Evolutionary conservation across 345 rosid genomes (phyloP).

Genomic region (Syzygium aromaticum): DNA sequence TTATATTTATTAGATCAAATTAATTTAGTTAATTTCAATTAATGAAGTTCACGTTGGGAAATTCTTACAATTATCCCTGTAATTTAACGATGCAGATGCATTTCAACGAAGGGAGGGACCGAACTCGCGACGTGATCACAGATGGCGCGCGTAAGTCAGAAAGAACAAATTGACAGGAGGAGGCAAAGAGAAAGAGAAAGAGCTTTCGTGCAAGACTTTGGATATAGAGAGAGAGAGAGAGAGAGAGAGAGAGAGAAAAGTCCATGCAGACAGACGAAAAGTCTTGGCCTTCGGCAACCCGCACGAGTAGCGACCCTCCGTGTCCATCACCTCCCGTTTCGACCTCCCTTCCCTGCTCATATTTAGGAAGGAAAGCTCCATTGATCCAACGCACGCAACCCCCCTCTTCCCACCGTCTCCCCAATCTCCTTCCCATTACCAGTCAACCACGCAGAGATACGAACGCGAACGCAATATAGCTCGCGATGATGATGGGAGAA

Average conservation of each 20-base stretch:
- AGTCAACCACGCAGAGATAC: not conserved
- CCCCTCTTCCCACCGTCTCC: not conserved
- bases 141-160: not conserved
- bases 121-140: too few relatives aligned
- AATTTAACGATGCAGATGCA: too few relatives aligned
- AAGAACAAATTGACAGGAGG: not conserved
- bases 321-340: constrained; percentile 1
- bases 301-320: constrained; percentile 11
- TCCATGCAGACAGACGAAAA: not conserved
- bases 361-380: not conserved
- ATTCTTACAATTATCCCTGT: not conserved
- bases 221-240: not conserved
- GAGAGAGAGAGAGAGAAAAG: not conserved
- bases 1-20: too few relatives aligned
- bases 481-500: not conserved
- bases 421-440: not conserved
- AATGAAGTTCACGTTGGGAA: too few relatives aligned
- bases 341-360: not conserved
- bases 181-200: not conserved
- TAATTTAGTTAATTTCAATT: too few relatives aligned
- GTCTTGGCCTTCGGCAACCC: constrained; percentile 10
- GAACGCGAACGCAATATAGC: not conserved
- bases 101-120: too few relatives aligned
- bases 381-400: not conserved
- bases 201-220: not conserved